Evolutionary conservation across 2,329 filamentous ascomycete genomes (phyloP).

Genomic region (Botrytis tulipae): DNA sequence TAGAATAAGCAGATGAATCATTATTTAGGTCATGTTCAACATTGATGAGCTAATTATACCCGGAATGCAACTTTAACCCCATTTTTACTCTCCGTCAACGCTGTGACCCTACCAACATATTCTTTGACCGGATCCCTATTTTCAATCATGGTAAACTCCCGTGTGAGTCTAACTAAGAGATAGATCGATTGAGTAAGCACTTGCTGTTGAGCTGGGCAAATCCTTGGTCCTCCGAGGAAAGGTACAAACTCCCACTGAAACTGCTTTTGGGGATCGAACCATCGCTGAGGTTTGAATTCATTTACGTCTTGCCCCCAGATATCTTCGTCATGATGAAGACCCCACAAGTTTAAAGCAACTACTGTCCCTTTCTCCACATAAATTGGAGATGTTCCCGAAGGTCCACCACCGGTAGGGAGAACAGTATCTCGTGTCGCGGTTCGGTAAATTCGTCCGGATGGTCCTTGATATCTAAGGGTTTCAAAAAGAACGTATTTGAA

Average conservation of each 20-base stretch:
- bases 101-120: constrained; percentile 9
- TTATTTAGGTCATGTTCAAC: not conserved
- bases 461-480: constrained; percentile 4
- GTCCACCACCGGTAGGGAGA: constrained; percentile 37
- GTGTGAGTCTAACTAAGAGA: constrained; percentile 30
- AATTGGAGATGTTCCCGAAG: constrained; percentile 32
- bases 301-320: constrained; percentile 40
- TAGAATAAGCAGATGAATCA: not conserved
- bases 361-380: constrained; percentile 30
- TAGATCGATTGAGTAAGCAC: constrained; percentile 39
- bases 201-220: constrained; percentile 40
- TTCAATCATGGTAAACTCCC: constrained; percentile 36
- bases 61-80: constrained; percentile 19
- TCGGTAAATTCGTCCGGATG: not conserved
- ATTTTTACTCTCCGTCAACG: constrained; percentile 19
- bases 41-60: not conserved
- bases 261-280: constrained; percentile 37
- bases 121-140: constrained; percentile 26
- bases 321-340: constrained; percentile 36
- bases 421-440: constrained; percentile 43
- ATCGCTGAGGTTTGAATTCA: constrained; percentile 38
- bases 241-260: constrained; percentile 38
- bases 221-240: constrained; percentile 39
- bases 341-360: constrained; percentile 29
- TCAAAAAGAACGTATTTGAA: constrained; percentile 10